Conservation (phyloP, 2,329 filamentous ascomycete genomes). For the Ceratocystis cubensis region DNA sequence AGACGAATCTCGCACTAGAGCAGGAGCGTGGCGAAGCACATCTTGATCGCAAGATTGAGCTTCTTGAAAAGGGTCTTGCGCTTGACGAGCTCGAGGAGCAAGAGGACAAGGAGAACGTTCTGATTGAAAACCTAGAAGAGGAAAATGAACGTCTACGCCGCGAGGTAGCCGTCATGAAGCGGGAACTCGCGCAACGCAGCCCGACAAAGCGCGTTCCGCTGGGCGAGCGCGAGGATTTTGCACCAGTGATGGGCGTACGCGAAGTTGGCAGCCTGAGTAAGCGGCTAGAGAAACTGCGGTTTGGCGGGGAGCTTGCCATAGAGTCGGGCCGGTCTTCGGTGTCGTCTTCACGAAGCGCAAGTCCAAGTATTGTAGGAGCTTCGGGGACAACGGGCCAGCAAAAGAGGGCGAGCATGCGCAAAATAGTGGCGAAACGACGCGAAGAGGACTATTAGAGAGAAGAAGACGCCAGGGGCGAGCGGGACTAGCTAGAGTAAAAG, state of each 20-base stretch:
- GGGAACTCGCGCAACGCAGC: constrained; percentile 51
- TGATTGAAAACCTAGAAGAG: constrained; percentile 51
- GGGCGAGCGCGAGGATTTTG: constrained; percentile 40
- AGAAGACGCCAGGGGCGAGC: background rate
- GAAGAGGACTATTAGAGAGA: constrained; percentile 9
- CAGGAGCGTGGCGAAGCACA: constrained; percentile 71
- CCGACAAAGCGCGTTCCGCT: constrained; percentile 48
- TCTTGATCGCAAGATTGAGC: constrained; percentile 72
- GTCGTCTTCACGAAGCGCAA: constrained; percentile 1
- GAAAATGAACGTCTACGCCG: constrained; percentile 59
- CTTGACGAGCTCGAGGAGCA: constrained; percentile 28
- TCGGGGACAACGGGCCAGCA: background rate
- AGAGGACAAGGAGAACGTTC: constrained; percentile 45
- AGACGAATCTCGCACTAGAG: constrained; percentile 64
- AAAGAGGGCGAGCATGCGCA: constrained; percentile 13
- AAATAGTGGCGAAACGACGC: constrained; percentile 5
- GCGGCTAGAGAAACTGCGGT: constrained; percentile 15
- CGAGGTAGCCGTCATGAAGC: constrained; percentile 51
- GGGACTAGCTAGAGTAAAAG: background rate
- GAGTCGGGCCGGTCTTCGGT: background rate
- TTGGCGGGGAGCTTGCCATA: background rate
- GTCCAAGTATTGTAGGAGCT: background rate
- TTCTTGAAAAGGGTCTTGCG: constrained; percentile 40
- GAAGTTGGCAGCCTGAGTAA: constrained; percentile 15
- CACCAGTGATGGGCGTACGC: constrained; percentile 13